Evolutionary conservation across 2,329 filamentous ascomycete genomes (phyloP), one percentile per base, ranked within the genome.

Genomic region (Phaeosphaeriaceae sp.): DNA sequence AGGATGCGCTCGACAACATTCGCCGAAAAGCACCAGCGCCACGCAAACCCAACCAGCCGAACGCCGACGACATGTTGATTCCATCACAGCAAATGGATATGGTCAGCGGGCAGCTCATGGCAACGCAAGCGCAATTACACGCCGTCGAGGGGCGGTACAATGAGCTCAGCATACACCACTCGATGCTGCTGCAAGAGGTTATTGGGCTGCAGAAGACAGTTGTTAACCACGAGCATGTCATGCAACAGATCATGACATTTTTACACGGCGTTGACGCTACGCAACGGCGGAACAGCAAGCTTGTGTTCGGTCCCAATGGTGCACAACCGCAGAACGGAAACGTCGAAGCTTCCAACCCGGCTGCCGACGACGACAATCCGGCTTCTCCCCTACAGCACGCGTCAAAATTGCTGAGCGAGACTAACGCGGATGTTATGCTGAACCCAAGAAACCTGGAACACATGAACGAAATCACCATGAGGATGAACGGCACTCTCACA

Each of bases 1-100:
- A 97, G 78, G 93, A 97, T 74, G 95, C 93, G 47, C 84, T 99
- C 48, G 95, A 99, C 73, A 98, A 97, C 68, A 99, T 99, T 72
- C 88, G 93, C 70, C 86, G 95, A 68, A 99, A 99, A 80, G 94
- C 95, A 2, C 95, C 95, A 0, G 93, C 94, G 1, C 91, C 94
- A 2, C 85, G 94, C 65, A 98, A 97, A 75, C 79, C 85, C 31
- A 81, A 81, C 56, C 65, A 72, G 51, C 58, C 71, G 15, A 79
- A 81, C 19, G 51, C 62, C 3, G 89, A 89, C 56, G 93, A 97
- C 52, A 85, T 90, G 47, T 89, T 91, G 56, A 87, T 91, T 22
- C 91, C 92, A 1, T 89, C 89, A 22, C 93, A 96, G 75, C 94
- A 97, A 76, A 90, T 97, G 74, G 91, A 94, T 63, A 85, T 97